Percentiles rank a stretch among this genome's conserved stretches.
Conservation (phyloP, 495 filamentous ascomycete genomes). For the Penicillium simplicissimum region DNA sequence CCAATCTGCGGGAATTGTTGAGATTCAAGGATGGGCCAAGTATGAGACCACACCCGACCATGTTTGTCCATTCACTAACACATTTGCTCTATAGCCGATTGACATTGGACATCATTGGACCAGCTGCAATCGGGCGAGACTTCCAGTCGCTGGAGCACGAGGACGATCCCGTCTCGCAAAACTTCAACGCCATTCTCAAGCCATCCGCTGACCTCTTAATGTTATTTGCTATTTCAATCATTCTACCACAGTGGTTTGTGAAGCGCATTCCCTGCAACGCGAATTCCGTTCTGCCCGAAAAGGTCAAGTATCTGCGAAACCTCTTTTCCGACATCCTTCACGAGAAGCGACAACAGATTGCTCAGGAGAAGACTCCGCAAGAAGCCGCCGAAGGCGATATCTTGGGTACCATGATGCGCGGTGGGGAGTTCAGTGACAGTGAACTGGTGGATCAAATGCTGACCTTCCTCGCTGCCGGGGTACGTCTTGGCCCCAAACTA, state of each 20-base stretch:
- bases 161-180: conserved; percentile 59
- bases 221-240: conserved; percentile 41
- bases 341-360: conserved; percentile 52
- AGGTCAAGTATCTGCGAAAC: conserved; percentile 57
- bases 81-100: conserved; percentile 42
- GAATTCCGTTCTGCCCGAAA: conserved; percentile 58
- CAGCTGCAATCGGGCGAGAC: conserved; percentile 74
- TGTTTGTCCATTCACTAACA: not conserved
- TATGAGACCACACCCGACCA: conserved; percentile 2
- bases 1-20: conserved; percentile 49
- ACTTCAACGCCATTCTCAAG: conserved; percentile 57
- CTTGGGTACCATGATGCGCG: conserved; percentile 45
- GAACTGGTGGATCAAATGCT: conserved; percentile 51
- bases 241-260: conserved; percentile 46
- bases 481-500: conserved; percentile 9
- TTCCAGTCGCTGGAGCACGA: conserved; percentile 68
- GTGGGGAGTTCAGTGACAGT: conserved; percentile 56
- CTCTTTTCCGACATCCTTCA: conserved; percentile 63
- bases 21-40: conserved; percentile 64
- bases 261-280: conserved; percentile 59
- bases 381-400: conserved; percentile 65
- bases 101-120: conserved; percentile 82
- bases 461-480: conserved; percentile 51
- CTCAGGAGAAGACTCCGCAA: conserved; percentile 56
- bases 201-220: conserved; percentile 42